A percentile compares a stretch with the other conserved stretches of the same genome.
Conservation (phyloP, 768 basidiomycete genomes). For the Trichaptum fuscoviolaceum region DNA sequence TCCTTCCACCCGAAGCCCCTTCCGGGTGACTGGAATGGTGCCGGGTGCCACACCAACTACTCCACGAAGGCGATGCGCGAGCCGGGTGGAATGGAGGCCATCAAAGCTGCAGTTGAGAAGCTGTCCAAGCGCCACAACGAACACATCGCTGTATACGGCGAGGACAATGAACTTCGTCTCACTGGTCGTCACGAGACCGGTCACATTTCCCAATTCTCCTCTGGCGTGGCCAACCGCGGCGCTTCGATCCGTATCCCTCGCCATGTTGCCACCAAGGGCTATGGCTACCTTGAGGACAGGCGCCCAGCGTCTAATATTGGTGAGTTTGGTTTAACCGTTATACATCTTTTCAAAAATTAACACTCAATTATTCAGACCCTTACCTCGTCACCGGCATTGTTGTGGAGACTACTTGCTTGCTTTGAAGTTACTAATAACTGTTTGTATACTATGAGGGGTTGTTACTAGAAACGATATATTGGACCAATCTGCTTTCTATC, state of each 20-base stretch:
- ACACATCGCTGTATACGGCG: constrained; percentile 96
- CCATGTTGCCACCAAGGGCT: constrained; percentile 88
- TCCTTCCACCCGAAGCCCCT: constrained; percentile 99
- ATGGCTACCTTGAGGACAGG: constrained; percentile 94
- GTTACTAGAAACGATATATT: neutral
- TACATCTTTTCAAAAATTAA: constrained; percentile 4
- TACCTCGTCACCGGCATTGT: constrained; percentile 91
- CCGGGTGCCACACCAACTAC: constrained; percentile 98
- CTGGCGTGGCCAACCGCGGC: constrained; percentile 96
- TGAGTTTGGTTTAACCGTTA: constrained; percentile 29
- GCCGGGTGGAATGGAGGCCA: constrained; percentile 86
- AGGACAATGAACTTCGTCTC: constrained; percentile 94
- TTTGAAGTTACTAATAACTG: constrained; percentile 18
- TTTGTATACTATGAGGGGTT: neutral
- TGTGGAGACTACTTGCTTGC: constrained; percentile 67
- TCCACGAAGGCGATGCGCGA: constrained; percentile 93
- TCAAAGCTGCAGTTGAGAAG: constrained; percentile 93
- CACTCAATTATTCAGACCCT: constrained; percentile 53
- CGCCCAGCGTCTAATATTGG: constrained; percentile 98
- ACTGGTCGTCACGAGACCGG: constrained; percentile 98
- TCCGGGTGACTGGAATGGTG: constrained; percentile 98
- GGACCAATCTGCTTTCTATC: neutral
- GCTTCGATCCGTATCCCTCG: constrained; percentile 95
- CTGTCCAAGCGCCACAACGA: constrained; percentile 85
- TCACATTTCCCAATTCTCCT: constrained; percentile 85